phyloP scores from a whole-genome alignment of 257 asterid species.

The Buddleja alternifolia region DNA sequence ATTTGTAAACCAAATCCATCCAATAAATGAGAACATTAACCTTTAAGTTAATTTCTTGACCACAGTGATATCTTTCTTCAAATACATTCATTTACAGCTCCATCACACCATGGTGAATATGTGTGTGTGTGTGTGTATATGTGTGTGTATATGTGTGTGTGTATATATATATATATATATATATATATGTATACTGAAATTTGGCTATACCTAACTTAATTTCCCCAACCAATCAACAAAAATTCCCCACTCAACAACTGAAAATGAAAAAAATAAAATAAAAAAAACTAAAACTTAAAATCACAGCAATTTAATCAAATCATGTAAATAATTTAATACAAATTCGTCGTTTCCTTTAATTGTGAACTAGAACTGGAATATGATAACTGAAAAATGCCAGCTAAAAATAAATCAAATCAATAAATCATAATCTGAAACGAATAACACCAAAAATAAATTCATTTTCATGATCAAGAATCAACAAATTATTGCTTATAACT shows the following conservation, averaged over 20 bases:
- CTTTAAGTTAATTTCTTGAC: not conserved
- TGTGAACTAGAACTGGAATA: too few species aligned
- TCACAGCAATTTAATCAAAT: not conserved
- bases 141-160: too few species aligned
- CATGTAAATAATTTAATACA: not conserved
- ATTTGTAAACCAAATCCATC: not conserved
- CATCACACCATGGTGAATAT: too few species aligned
- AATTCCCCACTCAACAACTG: conserved; percentile 10
- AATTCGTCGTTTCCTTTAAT: not conserved
- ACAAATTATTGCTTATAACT: not conserved
- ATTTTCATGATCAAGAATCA: not conserved
- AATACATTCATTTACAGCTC: not conserved
- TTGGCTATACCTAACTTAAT: not conserved
- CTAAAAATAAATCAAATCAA: not conserved
- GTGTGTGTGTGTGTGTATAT: too few species aligned
- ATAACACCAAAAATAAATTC: not conserved
- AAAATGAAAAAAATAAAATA: too few species aligned
- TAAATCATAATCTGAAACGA: conserved; percentile 8
- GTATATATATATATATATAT: too few species aligned
- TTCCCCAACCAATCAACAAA: conserved; percentile 6
- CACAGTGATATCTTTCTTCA: not conserved
- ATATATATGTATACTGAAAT: not conserved
- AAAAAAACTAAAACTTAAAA: not conserved
- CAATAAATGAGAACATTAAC: not conserved
- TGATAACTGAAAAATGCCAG: not conserved